Percentiles rank a stretch among this genome's conserved stretches.
Conservation (phyloP, 805 yeast genomes). For the Ascoidea rubescens region DNA sequence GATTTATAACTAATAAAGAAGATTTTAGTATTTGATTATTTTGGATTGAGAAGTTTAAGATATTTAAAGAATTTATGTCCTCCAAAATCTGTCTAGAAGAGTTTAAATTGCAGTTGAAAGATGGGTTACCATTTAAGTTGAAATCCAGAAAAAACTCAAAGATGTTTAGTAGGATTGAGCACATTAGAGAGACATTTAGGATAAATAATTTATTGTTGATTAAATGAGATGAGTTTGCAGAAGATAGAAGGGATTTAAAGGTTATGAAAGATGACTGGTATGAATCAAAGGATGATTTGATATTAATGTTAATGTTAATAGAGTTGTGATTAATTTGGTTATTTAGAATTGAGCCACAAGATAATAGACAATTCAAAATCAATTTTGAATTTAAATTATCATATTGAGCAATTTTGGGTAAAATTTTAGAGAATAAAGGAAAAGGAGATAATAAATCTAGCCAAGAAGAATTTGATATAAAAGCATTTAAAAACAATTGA, state of each 20-base stretch:
- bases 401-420: background rate
- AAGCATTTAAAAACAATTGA: too few species aligned
- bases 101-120: background rate
- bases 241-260: too few species aligned
- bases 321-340: background rate
- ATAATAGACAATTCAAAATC: background rate
- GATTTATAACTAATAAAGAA: background rate
- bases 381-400: background rate
- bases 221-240: background rate
- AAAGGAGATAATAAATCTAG: background rate
- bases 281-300: background rate
- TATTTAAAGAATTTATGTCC: background rate
- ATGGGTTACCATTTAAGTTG: background rate
- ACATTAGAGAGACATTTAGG: background rate
- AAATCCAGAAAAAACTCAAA: background rate
- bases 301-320: too few species aligned
- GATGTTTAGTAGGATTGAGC: background rate
- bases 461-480: background rate
- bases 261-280: background rate
- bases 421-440: background rate
- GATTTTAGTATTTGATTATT: too few species aligned
- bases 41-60: background rate
- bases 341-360: background rate
- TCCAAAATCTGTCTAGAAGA: background rate
- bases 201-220: too few species aligned